Conservation (phyloP, 2,329 filamentous ascomycete species). For the Penicillium thymicola region DNA sequence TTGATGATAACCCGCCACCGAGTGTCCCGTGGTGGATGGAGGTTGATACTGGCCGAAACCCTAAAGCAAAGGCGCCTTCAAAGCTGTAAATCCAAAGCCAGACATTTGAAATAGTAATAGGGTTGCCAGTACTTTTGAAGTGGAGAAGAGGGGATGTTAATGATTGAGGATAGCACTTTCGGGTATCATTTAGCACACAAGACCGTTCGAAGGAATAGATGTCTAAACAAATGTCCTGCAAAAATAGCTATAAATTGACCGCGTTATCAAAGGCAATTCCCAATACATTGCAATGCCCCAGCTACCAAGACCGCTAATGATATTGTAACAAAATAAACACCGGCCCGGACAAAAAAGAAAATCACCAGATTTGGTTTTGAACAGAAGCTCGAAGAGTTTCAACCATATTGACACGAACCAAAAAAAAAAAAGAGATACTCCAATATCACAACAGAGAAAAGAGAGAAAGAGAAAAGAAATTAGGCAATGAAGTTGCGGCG, state of each 20-base stretch:
- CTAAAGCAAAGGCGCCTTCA: constrained; percentile 20
- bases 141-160: not conserved
- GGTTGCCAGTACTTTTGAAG: not conserved
- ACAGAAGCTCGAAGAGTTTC: not conserved
- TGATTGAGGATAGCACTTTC: not conserved
- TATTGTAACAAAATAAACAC: constrained; percentile 22
- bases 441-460: not conserved
- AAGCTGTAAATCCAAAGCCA: constrained; percentile 21
- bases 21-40: constrained; percentile 68
- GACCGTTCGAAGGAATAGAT: not conserved
- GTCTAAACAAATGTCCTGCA: not conserved
- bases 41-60: constrained; percentile 42
- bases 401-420: constrained; percentile 18
- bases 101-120: not conserved
- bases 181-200: not conserved
- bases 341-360: constrained; percentile 18
- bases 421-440: constrained; percentile 3
- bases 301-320: constrained; percentile 25
- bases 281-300: constrained; percentile 20
- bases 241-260: not conserved
- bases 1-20: constrained; percentile 58
- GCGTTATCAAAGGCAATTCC: constrained; percentile 17
- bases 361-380: constrained; percentile 7
- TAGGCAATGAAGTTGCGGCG: constrained; percentile 48
- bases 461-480: not conserved